These are phyloP conservation scores for Aciculoconidium aculeatum DNA, from an alignment of 805 yeast species.

Conservation along the genomic window DNA sequence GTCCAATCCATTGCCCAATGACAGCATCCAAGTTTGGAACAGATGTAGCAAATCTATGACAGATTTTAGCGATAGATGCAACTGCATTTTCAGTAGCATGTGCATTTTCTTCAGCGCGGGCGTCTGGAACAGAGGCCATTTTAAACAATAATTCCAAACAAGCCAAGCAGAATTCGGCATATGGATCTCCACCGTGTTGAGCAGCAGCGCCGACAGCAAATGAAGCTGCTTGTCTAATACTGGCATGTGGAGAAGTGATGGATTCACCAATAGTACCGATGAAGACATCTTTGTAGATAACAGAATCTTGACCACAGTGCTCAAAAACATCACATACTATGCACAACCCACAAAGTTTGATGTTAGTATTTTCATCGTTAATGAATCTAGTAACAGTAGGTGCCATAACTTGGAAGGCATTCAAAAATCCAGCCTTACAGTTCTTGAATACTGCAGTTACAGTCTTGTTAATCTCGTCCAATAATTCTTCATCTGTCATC, in stretches of 20 bases:
- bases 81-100: constrained; percentile 84
- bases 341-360: constrained; percentile 73
- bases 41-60: constrained; percentile 54
- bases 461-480: constrained; percentile 79
- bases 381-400: constrained; percentile 60
- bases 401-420: constrained; percentile 57
- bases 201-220: constrained; percentile 84
- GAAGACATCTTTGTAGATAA: constrained; percentile 59
- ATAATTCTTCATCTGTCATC: constrained; percentile 80
- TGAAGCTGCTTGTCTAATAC: constrained; percentile 82
- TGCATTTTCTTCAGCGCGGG: constrained; percentile 78
- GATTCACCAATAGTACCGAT: constrained; percentile 60
- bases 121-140: constrained; percentile 70
- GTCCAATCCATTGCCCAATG: constrained; percentile 69
- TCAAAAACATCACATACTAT: constrained; percentile 78
- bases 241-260: constrained; percentile 58
- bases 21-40: constrained; percentile 61
- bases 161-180: constrained; percentile 57
- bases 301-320: constrained; percentile 65
- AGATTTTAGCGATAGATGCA: constrained; percentile 77
- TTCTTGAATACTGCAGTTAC: constrained; percentile 66
- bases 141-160: constrained; percentile 72
- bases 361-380: constrained; percentile 59
- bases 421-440: constrained; percentile 51
- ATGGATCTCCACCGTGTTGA: constrained; percentile 62